Conservation (phyloP, 2,329 filamentous ascomycete species). For the Parascedosporium putredinis region DNA sequence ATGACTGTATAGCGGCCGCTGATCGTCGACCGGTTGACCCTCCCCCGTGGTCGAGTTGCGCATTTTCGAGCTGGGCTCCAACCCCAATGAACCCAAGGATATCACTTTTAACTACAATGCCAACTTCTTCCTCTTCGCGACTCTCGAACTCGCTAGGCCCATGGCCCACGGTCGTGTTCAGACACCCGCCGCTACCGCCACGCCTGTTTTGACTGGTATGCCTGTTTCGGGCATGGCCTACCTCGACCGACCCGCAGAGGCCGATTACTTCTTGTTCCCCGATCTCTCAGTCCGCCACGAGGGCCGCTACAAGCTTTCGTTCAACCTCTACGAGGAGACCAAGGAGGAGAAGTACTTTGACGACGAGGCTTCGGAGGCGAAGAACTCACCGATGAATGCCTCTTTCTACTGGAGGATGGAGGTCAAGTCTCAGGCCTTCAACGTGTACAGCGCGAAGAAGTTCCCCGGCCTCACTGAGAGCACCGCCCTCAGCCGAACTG, state of each 20-base stretch:
- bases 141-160: constrained; percentile 73
- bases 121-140: constrained; percentile 95
- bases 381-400: constrained; percentile 23
- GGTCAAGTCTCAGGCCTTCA: constrained; percentile 78
- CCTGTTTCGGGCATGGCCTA: constrained; percentile 95
- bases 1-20: constrained; percentile 53
- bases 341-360: constrained; percentile 78
- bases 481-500: constrained; percentile 76
- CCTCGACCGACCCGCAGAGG: constrained; percentile 69
- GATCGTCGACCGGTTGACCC: constrained; percentile 90
- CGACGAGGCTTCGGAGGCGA: constrained; percentile 24
- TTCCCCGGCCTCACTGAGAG: constrained; percentile 90
- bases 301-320: constrained; percentile 81
- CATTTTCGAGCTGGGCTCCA: constrained; percentile 60
- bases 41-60: constrained; percentile 89
- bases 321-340: constrained; percentile 88
- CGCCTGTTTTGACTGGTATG: constrained; percentile 84
- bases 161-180: constrained; percentile 73
- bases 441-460: constrained; percentile 94
- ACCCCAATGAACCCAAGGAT: constrained; percentile 51
- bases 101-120: constrained; percentile 89
- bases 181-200: constrained; percentile 54
- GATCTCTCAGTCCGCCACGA: constrained; percentile 94
- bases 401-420: constrained; percentile 76
- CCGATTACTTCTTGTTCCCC: constrained; percentile 95